These are phyloP conservation scores for Flammula alnicola DNA, from an alignment of 1,284 basidiomycete genomes.

Conservation along the genomic window DNA sequence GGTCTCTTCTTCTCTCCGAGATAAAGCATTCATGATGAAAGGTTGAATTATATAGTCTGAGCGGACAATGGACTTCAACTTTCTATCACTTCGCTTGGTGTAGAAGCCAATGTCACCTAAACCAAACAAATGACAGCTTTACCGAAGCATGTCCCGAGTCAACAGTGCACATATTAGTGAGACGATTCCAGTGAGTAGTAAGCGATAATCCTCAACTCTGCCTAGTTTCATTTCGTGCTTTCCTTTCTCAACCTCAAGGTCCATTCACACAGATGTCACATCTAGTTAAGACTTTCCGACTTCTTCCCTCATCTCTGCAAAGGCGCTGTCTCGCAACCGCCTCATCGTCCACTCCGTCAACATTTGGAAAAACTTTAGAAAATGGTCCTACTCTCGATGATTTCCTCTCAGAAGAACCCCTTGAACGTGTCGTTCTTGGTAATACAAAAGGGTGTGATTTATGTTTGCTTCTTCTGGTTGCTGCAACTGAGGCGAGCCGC, in stretches of 20 bases:
- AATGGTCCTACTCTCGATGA: conserved; percentile 84
- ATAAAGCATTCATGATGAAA: conserved; percentile 77
- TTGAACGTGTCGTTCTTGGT: conserved; percentile 76
- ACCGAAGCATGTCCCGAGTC: too few species aligned
- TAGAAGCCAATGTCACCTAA: background rate
- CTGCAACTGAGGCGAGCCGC: conserved; percentile 9
- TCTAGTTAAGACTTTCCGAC: conserved; percentile 14
- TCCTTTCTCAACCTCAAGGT: too few species aligned
- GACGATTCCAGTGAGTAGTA: too few species aligned
- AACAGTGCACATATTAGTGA: too few species aligned
- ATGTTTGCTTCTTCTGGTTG: conserved; percentile 7
- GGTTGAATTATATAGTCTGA: background rate
- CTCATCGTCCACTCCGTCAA: conserved; percentile 46
- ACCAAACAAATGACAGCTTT: conserved; percentile 6
- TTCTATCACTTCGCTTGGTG: background rate
- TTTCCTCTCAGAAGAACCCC: conserved; percentile 72
- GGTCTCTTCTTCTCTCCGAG: conserved; percentile 87
- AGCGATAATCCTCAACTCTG: too few species aligned
- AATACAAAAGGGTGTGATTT: conserved; percentile 74
- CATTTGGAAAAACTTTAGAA: conserved; percentile 67
- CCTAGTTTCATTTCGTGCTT: too few species aligned
- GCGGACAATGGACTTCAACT: background rate
- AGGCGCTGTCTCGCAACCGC: conserved; percentile 61
- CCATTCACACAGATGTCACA: conserved; percentile 17
- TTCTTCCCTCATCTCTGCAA: conserved; percentile 8